Conservation (phyloP, 768 basidiomycete genomes). For the Suillus ampliporus region DNA sequence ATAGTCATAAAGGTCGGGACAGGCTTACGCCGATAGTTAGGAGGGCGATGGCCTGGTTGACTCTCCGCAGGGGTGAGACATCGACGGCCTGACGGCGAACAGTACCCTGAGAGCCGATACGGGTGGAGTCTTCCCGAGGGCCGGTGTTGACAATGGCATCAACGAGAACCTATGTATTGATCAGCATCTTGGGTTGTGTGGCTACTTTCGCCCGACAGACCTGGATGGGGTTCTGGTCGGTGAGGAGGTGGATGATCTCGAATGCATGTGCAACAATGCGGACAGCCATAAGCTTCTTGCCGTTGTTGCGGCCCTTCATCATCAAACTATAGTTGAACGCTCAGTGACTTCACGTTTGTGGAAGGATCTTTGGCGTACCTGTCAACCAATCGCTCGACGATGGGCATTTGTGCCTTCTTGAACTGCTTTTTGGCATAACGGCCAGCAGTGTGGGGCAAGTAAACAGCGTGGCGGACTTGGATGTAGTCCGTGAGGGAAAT, state of each 20-base stretch:
- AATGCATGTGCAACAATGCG: conserved; percentile 99
- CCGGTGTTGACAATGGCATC: conserved; percentile 99
- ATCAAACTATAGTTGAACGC: conserved; percentile 68
- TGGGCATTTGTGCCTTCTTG: conserved; percentile 99
- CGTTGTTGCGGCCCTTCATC: conserved; percentile 99
- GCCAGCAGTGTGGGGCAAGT: conserved; percentile 97
- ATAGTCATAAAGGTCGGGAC: not conserved
- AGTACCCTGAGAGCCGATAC: conserved; percentile 99
- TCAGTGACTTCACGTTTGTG: conserved; percentile 9
- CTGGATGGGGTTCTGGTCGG: conserved; percentile 99
- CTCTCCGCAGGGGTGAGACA: conserved; percentile 96
- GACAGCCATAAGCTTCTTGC: conserved; percentile 98
- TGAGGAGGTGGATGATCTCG: conserved; percentile 99
- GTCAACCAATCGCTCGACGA: conserved; percentile 99
- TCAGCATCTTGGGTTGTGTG: not conserved
- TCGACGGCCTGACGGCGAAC: conserved; percentile 99
- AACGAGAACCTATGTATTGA: conserved; percentile 73
- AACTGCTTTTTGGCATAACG: conserved; percentile 99
- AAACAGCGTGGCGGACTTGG: conserved; percentile 97
- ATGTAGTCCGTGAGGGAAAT: conserved; percentile 99
- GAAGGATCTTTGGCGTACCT: conserved; percentile 55
- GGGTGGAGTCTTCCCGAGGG: conserved; percentile 98
- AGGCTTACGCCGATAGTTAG: conserved; percentile 91
- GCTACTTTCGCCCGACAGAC: conserved; percentile 47
- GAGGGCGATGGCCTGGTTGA: conserved; percentile 96